Evolutionary conservation across 805 yeast species (phyloP), one percentile per base, ranked within the genome.

Genomic region (Metschnikowia sp.): DNA sequence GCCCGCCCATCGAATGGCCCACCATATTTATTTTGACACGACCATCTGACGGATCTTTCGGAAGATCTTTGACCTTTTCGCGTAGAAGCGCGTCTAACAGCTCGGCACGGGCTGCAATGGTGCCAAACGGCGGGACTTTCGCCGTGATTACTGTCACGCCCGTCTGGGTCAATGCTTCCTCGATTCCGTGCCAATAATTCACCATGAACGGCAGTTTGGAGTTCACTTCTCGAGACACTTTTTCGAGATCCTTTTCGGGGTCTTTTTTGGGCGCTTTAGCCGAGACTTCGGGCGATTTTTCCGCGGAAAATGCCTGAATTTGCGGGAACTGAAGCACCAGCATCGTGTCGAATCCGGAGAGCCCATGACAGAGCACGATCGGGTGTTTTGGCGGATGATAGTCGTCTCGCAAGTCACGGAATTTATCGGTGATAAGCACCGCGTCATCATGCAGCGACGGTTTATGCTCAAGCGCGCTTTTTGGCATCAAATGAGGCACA

Each of bases 1-100:
- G 68, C 0, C 97, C 97, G 5, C 97, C 97, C 97, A 90, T 89
- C 0, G 96, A 88, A 61, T 90, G 97, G 6, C 94, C 94, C 26
- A 90, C 74, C 38, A 90, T 62, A 59, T 91, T 91, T 12, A 90
- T 74, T 49, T 81, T 82, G 18, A 81, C 52, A 3, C 68, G 64
- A 26, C 58, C 59, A 10, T 58, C 52, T 9, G 39, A 41, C 13
- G 46, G 42, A 31, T 50, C 42, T 31, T 49, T 56, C 44, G 51
- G 54, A 49, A 9, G 62, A 42, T 32, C 40, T 36, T 39, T 52
- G 40, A 69, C 66, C 45, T 68, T 60, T 13, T 50, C 47, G 35
- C 61, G 55, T 5, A 90, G 77, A 54, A 76, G 81, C 1, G 61
- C 58, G 57, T 84, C 77, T 48, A 91, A 66, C 10, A 68, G 69